Conservation (phyloP, 108 stramenopile species). For the Pelagomonas calceolata region DNA sequence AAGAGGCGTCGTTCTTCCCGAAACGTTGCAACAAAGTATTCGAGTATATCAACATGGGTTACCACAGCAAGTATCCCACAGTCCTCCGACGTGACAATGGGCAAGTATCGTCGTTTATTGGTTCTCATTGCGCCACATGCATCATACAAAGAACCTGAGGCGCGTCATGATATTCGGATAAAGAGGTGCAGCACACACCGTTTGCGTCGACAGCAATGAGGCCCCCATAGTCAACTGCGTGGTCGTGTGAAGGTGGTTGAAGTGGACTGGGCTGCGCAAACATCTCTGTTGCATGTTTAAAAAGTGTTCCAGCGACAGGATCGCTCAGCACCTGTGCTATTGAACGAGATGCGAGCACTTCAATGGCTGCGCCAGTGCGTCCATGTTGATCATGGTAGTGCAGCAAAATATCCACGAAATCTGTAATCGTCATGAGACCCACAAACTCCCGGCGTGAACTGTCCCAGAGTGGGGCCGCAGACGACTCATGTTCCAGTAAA, state of each 20-base stretch:
- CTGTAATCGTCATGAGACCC: conserved; percentile 82
- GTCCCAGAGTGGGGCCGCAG: conserved; percentile 87
- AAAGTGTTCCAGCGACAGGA: background rate
- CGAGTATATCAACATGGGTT: conserved; percentile 72
- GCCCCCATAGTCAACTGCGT: no score
- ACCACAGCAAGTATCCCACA: conserved; percentile 69
- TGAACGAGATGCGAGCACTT: conserved; percentile 61
- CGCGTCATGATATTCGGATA: no score
- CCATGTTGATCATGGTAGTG: conserved; percentile 48
- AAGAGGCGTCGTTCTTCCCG: conserved; percentile 85
- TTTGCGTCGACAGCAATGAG: conserved; percentile 55
- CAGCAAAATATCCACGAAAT: conserved; percentile 86
- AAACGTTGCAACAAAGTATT: conserved; percentile 82
- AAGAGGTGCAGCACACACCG: conserved; percentile 13
- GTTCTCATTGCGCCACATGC: conserved; percentile 54
- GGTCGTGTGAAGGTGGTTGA: no score
- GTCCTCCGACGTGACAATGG: conserved; percentile 67
- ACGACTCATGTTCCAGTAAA: conserved; percentile 74
- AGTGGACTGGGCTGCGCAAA: no score
- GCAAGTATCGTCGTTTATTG: conserved; percentile 59
- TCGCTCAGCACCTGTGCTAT: conserved; percentile 65
- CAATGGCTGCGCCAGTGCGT: conserved; percentile 11
- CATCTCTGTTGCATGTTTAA: conserved; percentile 7
- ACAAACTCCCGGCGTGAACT: conserved; percentile 67
- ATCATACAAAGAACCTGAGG: conserved; percentile 24